These are phyloP conservation scores for Puccinia horiana DNA, from an alignment of 1,284 basidiomycete species.

Conservation along the genomic window DNA sequence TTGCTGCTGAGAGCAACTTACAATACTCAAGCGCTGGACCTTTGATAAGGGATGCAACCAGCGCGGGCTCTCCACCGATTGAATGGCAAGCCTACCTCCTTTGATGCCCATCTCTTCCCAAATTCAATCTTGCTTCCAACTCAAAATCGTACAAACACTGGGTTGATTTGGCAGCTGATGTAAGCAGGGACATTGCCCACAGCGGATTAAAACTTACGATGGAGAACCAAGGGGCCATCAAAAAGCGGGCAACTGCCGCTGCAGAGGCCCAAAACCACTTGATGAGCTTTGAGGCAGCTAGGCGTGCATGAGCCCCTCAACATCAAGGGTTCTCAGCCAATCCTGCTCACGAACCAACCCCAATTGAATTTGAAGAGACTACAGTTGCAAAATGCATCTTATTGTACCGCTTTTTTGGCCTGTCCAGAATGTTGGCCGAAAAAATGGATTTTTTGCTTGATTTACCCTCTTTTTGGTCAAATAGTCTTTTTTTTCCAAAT, in stretches of 20 bases:
- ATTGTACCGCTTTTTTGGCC: too few species aligned
- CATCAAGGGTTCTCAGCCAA: not conserved
- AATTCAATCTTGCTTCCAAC: too few species aligned
- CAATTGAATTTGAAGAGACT: not conserved
- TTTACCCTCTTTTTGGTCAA: too few species aligned
- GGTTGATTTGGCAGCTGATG: not conserved
- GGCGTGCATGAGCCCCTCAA: not conserved
- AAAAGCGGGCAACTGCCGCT: not conserved
- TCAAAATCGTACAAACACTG: not conserved
- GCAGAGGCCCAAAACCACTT: not conserved
- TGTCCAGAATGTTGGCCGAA: too few species aligned
- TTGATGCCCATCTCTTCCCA: not conserved
- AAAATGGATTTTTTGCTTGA: too few species aligned
- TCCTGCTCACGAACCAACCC: not conserved
- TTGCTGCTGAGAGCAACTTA: too few species aligned
- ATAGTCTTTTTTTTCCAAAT: too few species aligned
- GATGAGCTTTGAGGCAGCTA: not conserved
- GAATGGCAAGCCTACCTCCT: not conserved
- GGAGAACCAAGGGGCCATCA: not conserved
- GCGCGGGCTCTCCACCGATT: too few species aligned
- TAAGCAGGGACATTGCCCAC: not conserved
- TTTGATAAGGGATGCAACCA: too few species aligned
- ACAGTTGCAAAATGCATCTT: too few species aligned
- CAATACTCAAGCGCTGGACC: too few species aligned
- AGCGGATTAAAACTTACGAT: not conserved